These are phyloP conservation scores for Silene latifolia DNA, from an alignment of 148 eudicot genomes.

Conservation along the genomic window DNA sequence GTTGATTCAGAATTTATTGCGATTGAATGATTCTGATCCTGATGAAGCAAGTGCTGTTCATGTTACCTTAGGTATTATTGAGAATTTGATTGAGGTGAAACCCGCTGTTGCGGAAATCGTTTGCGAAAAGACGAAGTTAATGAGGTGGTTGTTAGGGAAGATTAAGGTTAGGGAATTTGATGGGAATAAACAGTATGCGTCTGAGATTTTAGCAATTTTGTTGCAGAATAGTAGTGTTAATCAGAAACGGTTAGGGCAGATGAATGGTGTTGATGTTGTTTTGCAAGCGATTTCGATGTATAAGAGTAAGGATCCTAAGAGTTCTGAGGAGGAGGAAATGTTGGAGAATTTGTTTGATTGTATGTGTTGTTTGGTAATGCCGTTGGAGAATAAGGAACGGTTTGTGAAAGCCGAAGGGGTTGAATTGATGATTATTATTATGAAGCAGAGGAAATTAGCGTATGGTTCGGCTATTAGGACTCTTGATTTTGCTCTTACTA, in stretches of 20 bases:
- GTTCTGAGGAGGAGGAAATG: slow-evolving; percentile 96
- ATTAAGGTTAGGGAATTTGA: slow-evolving; percentile 91
- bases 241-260: slow-evolving; percentile 87
- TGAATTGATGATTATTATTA: slow-evolving; percentile 94
- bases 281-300: slow-evolving; percentile 95
- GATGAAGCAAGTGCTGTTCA: slow-evolving; percentile 71
- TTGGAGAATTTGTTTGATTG: slow-evolving; percentile 97
- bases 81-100: slow-evolving; percentile 89
- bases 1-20: slow-evolving; percentile 62
- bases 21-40: slow-evolving; percentile 60
- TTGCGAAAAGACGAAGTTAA: slow-evolving; percentile 79
- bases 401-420: slow-evolving; percentile 96
- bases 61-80: slow-evolving; percentile 56
- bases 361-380: slow-evolving; percentile 97
- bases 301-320: slow-evolving; percentile 87
- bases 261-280: slow-evolving; percentile 93
- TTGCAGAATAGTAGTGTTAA: slow-evolving; percentile 79
- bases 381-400: slow-evolving; percentile 95
- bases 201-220: slow-evolving; percentile 93
- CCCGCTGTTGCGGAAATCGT: slow-evolving; percentile 83
- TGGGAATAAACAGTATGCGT: slow-evolving; percentile 90
- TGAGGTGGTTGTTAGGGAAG: slow-evolving; percentile 83
- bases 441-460: slow-evolving; percentile 95
- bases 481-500: slow-evolving; percentile 93
- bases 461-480: slow-evolving; percentile 94